Conservation (phyloP, 225 moss, liverwort and hornwort genomes). For the Polytrichum commune region DNA sequence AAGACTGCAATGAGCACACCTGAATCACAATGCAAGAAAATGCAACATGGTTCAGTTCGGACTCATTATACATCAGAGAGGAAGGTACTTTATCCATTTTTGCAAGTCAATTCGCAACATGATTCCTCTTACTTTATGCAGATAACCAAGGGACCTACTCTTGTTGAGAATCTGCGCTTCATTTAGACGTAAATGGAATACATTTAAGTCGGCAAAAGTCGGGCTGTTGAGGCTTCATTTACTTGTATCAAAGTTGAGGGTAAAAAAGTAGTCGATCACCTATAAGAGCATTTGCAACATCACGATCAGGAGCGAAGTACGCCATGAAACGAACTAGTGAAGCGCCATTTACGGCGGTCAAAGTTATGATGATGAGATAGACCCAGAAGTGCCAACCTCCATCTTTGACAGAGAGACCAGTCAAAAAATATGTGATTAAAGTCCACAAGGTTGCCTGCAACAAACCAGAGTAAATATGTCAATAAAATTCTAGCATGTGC, state of each 20-base stretch:
- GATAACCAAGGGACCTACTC: background rate
- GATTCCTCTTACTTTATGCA: background rate
- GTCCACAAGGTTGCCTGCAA: constrained; percentile 86
- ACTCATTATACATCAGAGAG: background rate
- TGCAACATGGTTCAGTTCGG: background rate
- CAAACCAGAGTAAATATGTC: background rate
- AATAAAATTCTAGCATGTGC: no score
- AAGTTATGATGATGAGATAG: constrained; percentile 47
- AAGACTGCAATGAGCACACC: constrained; percentile 73
- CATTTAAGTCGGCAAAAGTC: background rate
- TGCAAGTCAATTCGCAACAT: background rate
- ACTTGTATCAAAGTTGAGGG: background rate
- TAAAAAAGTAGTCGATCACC: constrained; percentile 37
- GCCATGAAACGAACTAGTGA: constrained; percentile 82
- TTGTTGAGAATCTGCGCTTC: background rate
- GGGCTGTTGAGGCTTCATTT: background rate
- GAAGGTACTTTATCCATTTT: background rate
- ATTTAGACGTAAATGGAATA: background rate
- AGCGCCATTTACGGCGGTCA: constrained; percentile 71
- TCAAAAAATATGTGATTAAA: constrained; percentile 64
- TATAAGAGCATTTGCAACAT: constrained; percentile 61
- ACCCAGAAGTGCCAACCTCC: constrained; percentile 99
- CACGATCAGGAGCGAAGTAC: constrained; percentile 63
- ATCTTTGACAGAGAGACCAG: constrained; percentile 37
- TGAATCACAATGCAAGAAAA: constrained; percentile 35